These are phyloP conservation scores for Aegilops sharonensis DNA, from an alignment of 176 grass and related monocot genomes.

Conservation along the genomic window DNA sequence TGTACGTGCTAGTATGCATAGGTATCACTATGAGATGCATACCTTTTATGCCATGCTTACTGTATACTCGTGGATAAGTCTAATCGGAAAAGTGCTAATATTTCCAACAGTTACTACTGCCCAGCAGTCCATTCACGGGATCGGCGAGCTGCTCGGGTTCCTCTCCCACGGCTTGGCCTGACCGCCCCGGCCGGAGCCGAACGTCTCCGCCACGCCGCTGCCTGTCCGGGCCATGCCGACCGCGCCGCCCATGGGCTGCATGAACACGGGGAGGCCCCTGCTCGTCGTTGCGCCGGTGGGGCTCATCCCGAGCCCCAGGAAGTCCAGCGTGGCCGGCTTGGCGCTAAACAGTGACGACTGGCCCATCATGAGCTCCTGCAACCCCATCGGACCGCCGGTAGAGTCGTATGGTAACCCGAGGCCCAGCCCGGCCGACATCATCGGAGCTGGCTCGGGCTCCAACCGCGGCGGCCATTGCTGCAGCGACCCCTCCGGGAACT, in stretches of 20 bases:
- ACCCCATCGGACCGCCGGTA: slow-evolving; percentile 22
- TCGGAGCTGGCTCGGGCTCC: slow-evolving; percentile 35
- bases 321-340: slow-evolving; percentile 88
- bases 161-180: slow-evolving; percentile 43
- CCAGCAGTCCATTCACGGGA: slow-evolving; percentile 45
- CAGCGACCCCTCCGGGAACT: slow-evolving; percentile 25
- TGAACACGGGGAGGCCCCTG: slow-evolving; percentile 55
- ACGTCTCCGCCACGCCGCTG: slow-evolving; percentile 26
- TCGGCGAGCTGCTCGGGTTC: slow-evolving; percentile 44
- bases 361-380: slow-evolving; percentile 81
- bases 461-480: slow-evolving; percentile 57
- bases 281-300: slow-evolving; percentile 36
- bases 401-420: slow-evolving; percentile 66
- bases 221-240: slow-evolving; percentile 48
- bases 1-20: no score
- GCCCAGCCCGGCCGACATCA: slow-evolving; percentile 76
- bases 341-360: slow-evolving; percentile 54
- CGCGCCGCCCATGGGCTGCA: slow-evolving; percentile 57
- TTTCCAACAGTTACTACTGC: neutral
- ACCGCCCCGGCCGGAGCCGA: slow-evolving; percentile 9
- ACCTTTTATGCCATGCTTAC: no score
- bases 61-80: no score
- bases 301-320: slow-evolving; percentile 81
- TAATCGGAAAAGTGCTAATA: no score
- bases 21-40: no score